Percentiles rank a stretch among this genome's conserved stretches.
Evolutionary conservation across 306 rosid genomes (phyloP).

Genomic region (Cercis canadensis): DNA sequence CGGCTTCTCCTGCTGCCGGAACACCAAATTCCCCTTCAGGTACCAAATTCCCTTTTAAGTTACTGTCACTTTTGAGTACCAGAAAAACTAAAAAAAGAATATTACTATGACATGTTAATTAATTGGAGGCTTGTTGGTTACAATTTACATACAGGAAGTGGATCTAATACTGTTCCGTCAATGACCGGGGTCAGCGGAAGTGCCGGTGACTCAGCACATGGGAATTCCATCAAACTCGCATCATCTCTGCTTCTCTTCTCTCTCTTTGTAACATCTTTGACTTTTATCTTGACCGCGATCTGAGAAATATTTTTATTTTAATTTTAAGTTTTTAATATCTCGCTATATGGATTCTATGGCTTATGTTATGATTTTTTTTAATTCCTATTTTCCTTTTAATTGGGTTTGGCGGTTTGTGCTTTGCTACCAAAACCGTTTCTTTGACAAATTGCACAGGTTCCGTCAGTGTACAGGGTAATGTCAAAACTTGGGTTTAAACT

Average conservation of each 20-base stretch:
- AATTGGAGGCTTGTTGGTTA: neutral
- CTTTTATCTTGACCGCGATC: conserved; percentile 26
- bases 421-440: no score
- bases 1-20: conserved; percentile 27
- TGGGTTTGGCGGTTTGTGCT: no score
- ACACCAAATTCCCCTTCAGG: conserved; percentile 55
- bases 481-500: no score
- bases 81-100: no score
- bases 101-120: no score
- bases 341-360: no score
- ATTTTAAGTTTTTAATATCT: no score
- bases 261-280: conserved; percentile 33
- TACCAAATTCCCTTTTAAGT: neutral
- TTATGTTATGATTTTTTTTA: no score
- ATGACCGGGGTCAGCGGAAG: conserved; percentile 28
- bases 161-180: conserved; percentile 38
- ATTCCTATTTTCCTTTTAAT: no score
- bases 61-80: no score
- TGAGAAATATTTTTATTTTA: neutral
- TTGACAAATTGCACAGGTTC: no score
- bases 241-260: conserved; percentile 40
- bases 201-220: conserved; percentile 33
- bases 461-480: no score
- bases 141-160: conserved; percentile 32
- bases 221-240: conserved; percentile 33